Base-by-base conservation (phyloP, 306 rosid species). In the Herpetospermum pedunculosum region DNA sequence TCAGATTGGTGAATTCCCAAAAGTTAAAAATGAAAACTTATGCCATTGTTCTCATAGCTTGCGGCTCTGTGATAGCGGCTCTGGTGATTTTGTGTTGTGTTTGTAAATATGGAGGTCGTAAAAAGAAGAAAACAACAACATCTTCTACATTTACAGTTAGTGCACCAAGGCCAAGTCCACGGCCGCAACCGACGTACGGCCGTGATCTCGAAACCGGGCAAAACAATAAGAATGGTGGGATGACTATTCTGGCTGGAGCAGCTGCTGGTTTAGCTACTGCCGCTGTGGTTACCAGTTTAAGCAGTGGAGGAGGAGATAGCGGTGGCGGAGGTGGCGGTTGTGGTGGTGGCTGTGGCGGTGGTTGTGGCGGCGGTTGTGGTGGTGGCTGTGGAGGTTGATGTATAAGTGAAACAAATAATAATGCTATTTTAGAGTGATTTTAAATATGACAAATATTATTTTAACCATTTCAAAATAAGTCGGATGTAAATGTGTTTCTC, bases 181-280 rank as follows among this genome's bases (percentile, higher is more conserved):
- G 8, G 30, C 48, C 30, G 8, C 35, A 2, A 35, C 25, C 43
- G 28, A n/a, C 57, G n/a, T n/a, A n/a, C n/a, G n/a, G n/a, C n/a
- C n/a, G n/a, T n/a, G n/a, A n/a, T n/a, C n/a, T n/a, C n/a, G n/a
- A n/a, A n/a, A n/a, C n/a, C n/a, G n/a, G n/a, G n/a, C n/a, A n/a
- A n/a, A n/a, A n/a, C n/a, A n/a, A n/a, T n/a, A n/a, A 40, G 2
- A 32, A 81, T 70, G 80, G 85, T 34, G 80, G 77, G 11, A 70
- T 75, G 80, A 38, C 54, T 3, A 28, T 75, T 54, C 41, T 75
- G 57, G 77, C 15, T 4, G 77, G 80, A 50, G 77, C 77, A 10
- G 77, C 74, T 15, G 77, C 76, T 19, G 77, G 77, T 40, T 16
- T 75, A 26, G 74, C 74, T 13, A 49, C 75, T 4, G 70, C 69